Base-by-base conservation (phyloP, 306 rosid genomes). In the Dryas drummondii region DNA sequence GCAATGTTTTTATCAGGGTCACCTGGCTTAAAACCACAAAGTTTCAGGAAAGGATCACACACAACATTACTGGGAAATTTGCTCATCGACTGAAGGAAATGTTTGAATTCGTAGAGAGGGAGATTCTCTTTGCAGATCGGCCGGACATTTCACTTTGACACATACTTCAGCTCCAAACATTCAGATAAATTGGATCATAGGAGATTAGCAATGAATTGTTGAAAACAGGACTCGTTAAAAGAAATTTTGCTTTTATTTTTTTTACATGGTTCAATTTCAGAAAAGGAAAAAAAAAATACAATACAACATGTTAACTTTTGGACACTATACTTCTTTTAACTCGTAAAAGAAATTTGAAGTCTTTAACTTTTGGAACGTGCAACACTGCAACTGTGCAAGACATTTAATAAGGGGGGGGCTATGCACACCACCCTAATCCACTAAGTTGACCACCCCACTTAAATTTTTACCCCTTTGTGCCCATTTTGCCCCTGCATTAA, bases 21-120 rank as follows among this genome's bases (percentile, higher is more conserved):
- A 59, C 73, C 66, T 89, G 98, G 97, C 84, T 86, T 14, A 93
- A 84, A 72, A 88, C 86, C 85, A 85, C 88, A 4, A 80, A 78
- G 72, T 88, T 93, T 75, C 86, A 86, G 86, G 79, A 84, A 56
- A 88, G 89, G 87, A 85, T 91, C 73, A 66, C 84, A 71, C 70
- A 56, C 63, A 91, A 91, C 83, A 79, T 93, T 59, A 78, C 82
- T 6, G 73, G 81, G 27, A 91, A 86, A 80, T 88, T 91, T 75
- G 79, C 72, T 3, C 54, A 72, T 55, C 74, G 86, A 55, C 44
- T 84, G 41, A 82, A 80, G 81, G 90, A 85, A 45, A 80, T 82
- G 72, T 89, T 91, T 62, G 89, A 87, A 66, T 19, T 85, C 75
- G 84, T 80, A 47, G 85, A 86, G 76, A 84, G 73, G 75, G 97